phyloP scores from a whole-genome alignment of 129 eudicot species.

The Pseudognaphalium luteoalbum region DNA sequence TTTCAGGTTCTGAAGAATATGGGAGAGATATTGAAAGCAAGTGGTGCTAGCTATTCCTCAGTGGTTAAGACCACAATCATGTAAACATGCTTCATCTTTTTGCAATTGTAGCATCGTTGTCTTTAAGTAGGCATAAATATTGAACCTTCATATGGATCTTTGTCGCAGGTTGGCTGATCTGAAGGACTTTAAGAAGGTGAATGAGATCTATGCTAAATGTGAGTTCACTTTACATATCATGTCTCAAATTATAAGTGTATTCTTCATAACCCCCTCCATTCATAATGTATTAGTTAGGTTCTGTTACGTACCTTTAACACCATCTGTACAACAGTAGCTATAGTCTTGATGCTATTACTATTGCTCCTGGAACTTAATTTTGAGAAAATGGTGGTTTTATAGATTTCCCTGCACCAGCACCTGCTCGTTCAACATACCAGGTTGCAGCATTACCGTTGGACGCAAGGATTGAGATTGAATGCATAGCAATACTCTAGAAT shows the following conservation, averaged over 20 bases:
- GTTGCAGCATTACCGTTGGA: conserved; percentile 93
- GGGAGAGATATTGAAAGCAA: conserved; percentile 94
- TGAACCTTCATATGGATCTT: neutral
- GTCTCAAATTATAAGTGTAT: neutral
- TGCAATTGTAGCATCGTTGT: neutral
- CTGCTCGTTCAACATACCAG: conserved; percentile 96
- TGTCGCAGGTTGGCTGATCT: conserved; percentile 88
- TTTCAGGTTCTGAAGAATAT: conserved; percentile 87
- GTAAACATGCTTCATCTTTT: conserved; percentile 37
- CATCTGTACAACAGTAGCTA: neutral
- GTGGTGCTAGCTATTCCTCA: conserved; percentile 86
- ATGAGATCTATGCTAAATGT: conserved; percentile 95
- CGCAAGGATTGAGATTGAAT: conserved; percentile 87
- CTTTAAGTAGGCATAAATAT: neutral
- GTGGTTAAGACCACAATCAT: conserved; percentile 96
- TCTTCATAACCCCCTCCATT: neutral
- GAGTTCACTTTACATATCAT: conserved; percentile 27
- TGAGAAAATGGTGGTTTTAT: conserved; percentile 10
- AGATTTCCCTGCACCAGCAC: conserved; percentile 91
- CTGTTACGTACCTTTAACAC: neutral
- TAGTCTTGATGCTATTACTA: neutral
- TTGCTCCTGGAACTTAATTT: neutral
- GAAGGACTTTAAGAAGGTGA: conserved; percentile 93
- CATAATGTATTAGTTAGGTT: neutral
- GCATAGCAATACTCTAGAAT: conserved; percentile 67